Conservation (phyloP, 2,329 filamentous ascomycete genomes). For the Fusarium acutatum region DNA sequence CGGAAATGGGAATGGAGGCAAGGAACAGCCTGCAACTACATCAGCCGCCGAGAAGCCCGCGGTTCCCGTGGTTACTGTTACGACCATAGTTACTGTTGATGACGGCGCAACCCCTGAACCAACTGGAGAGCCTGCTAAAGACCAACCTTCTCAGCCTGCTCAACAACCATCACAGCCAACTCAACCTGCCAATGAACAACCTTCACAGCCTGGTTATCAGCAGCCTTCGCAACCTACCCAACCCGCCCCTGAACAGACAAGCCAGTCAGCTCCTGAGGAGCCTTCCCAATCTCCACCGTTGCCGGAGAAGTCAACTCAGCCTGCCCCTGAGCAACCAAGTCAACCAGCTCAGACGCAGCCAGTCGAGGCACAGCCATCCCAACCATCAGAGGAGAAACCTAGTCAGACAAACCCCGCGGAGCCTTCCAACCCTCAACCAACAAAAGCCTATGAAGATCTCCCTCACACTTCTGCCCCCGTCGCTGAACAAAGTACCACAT, state of each 20-base stretch:
- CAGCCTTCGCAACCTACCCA: conserved; percentile 11
- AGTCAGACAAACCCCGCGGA: conserved; percentile 6
- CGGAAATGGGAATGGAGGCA: conserved; percentile 4
- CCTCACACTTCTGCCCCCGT: conserved; percentile 17
- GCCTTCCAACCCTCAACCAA: conserved; percentile 19
- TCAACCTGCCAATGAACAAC: conserved; percentile 9
- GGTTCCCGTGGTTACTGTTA: conserved; percentile 43
- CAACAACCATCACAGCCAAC: conserved; percentile 14
- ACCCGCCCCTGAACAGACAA: conserved; percentile 1
- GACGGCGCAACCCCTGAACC: conserved; percentile 28
- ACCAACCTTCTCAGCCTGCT: conserved; percentile 4
- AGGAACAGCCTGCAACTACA: conserved; percentile 24
- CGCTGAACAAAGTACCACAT: conserved; percentile 13
- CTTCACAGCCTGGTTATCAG: conserved; percentile 9
- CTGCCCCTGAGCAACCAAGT: conserved; percentile 4
- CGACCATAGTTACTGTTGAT: conserved; percentile 43
- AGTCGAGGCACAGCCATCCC: background rate
- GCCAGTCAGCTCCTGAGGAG: background rate
- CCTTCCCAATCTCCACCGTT: background rate
- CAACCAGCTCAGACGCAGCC: background rate
- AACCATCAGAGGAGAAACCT: conserved; percentile 10
- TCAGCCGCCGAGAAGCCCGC: conserved; percentile 13
- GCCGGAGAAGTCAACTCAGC: conserved; percentile 6
- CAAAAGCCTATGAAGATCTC: conserved; percentile 13
- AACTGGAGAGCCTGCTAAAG: conserved; percentile 14